These are phyloP conservation scores for Prunella vulgaris DNA, from an alignment of 257 asterid genomes.

Conservation along the genomic window DNA sequence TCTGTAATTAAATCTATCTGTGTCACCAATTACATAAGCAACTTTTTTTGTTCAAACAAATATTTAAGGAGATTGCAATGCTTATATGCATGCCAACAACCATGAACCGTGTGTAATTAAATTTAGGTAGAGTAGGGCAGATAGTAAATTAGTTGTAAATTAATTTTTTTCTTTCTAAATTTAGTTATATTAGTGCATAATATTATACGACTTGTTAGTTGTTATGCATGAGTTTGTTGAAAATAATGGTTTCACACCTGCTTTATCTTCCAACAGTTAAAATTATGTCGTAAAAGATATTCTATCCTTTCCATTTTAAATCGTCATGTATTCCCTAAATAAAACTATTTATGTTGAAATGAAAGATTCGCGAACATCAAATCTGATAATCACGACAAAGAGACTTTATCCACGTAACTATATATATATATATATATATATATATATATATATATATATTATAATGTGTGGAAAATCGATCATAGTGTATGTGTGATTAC, in stretches of 20 bases:
- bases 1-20: too few relatives aligned
- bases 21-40: too few relatives aligned
- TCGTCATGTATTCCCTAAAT: too few relatives aligned
- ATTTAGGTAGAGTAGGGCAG: conserved; percentile 2
- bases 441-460: too few relatives aligned
- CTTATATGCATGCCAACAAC: conserved; percentile 17
- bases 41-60: background rate
- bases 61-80: background rate
- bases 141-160: background rate
- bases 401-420: background rate
- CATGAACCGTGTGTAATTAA: background rate
- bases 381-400: background rate
- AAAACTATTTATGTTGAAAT: background rate
- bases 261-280: background rate
- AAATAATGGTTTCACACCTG: background rate
- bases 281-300: background rate
- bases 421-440: too few relatives aligned
- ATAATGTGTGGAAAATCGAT: background rate
- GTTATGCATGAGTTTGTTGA: background rate
- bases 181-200: background rate
- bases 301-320: too few relatives aligned
- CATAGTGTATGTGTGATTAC: background rate
- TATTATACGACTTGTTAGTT: background rate
- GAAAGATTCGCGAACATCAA: background rate
- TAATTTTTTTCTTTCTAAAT: background rate